Conservation (phyloP, 768 basidiomycete species). For the Leucosporidium scottii region DNA sequence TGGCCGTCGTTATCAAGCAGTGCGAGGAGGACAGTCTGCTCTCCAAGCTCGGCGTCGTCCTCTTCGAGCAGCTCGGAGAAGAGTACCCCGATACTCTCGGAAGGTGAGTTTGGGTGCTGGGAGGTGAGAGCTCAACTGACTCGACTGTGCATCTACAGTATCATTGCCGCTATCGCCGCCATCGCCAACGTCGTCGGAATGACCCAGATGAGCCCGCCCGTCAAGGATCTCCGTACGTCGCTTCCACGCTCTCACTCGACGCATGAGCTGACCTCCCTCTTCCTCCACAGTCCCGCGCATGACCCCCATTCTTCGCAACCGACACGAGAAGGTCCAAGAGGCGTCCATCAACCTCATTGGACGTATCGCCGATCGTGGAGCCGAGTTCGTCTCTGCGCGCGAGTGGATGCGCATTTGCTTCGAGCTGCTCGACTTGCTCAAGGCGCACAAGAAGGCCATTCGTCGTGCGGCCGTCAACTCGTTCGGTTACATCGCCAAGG, state of each 20-base stretch:
- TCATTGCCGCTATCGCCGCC: slow-evolving; percentile 96
- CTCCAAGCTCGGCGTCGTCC: slow-evolving; percentile 88
- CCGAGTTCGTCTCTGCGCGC: slow-evolving; percentile 94
- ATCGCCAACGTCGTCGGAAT: slow-evolving; percentile 99
- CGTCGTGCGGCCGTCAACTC: slow-evolving; percentile 98
- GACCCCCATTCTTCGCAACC: slow-evolving; percentile 98
- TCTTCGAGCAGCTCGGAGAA: slow-evolving; percentile 98
- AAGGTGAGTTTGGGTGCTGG: slow-evolving; percentile 42
- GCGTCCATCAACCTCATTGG: slow-evolving; percentile 99
- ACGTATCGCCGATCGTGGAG: slow-evolving; percentile 98
- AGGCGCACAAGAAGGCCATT: slow-evolving; percentile 98
- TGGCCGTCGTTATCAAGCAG: slow-evolving; percentile 97
- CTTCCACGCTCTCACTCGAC: slow-evolving; percentile 2
- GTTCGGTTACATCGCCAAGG: slow-evolving; percentile 98
- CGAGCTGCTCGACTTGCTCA: slow-evolving; percentile 89
- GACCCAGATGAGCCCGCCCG: slow-evolving; percentile 99
- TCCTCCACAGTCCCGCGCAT: slow-evolving; percentile 76
- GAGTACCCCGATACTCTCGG: slow-evolving; percentile 99
- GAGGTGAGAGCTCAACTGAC: not conserved
- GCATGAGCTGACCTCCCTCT: slow-evolving; percentile 31
- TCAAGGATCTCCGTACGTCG: slow-evolving; percentile 90
- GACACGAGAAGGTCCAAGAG: slow-evolving; percentile 99
- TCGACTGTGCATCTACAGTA: slow-evolving; percentile 50
- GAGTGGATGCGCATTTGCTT: slow-evolving; percentile 99
- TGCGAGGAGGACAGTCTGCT: slow-evolving; percentile 93